Base-by-base conservation (phyloP, 2,329 filamentous ascomycete species). In the Fusarium scirpi region DNA sequence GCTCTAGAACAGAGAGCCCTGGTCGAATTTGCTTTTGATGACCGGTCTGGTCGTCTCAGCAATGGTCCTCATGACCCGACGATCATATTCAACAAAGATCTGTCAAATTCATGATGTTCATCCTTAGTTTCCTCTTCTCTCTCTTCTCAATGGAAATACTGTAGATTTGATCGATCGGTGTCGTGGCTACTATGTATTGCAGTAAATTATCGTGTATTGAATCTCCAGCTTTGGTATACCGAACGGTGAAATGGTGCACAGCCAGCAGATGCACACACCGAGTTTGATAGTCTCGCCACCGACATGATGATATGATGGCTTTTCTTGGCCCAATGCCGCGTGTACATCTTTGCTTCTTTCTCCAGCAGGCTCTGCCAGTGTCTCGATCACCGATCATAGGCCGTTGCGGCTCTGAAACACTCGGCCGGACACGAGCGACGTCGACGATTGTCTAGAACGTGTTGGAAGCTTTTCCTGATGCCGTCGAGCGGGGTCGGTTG, bases 381-480 rank as follows among this genome's bases (percentile, higher is more conserved):
- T 22, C 44, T 43, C 25, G 16, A 25, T 29, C 30, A 47, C 32
- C 15, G 45, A 43, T 30, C 43, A 38, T 18, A 38, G 48, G 32
- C 44, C 22, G 43, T 44, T 63, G 68, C 67, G 51, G 55, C 62
- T 47, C 44, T 48, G 47, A 43, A 41, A 56, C 49, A 65, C 55
- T 47, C 62, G 55, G 68, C 49, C 58, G 58, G 68, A 67, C 51
- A 71, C 68, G 57, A 60, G 70, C 57, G 58, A 70, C 34, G n/a
- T 68, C 57, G 58, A 70, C 41, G n/a, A 24, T 47, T 47, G 58
- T 70, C 67, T 60, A 73, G 71, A 72, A 62, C 65, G 51, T 59
- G 24, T 60, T 60, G 46, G 70, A 67, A 54, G 38, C 44, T 41
- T 20, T 44, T 27, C n/a, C 45, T 60, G 59, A 63, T 66, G 66